Evolutionary conservation across 176 grass and related monocot genomes (phyloP).

Genomic region (Luzula sylvatica): DNA sequence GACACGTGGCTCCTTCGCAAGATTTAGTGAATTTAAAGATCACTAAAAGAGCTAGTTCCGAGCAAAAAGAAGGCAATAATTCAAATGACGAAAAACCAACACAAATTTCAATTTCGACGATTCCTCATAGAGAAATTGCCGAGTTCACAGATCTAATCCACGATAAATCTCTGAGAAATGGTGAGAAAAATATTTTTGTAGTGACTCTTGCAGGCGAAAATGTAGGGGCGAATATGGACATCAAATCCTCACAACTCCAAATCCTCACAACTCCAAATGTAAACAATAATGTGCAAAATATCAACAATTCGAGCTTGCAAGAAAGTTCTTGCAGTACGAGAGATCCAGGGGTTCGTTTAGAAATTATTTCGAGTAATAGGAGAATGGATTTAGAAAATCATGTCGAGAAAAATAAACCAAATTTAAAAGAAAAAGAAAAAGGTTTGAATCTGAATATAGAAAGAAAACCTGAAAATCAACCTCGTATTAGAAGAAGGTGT

Average conservation of each 20-base stretch:
- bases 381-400: not conserved
- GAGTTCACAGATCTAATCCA: not conserved
- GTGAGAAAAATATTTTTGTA: constrained; percentile 16
- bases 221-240: constrained; percentile 61
- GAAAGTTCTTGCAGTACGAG: constrained; percentile 48
- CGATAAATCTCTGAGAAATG: constrained; percentile 7
- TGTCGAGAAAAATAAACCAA: not conserved
- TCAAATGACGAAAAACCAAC: not conserved
- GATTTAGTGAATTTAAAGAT: constrained; percentile 12
- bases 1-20: not conserved
- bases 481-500: constrained; percentile 47
- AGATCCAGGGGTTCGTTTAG: constrained; percentile 56
- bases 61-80: not conserved
- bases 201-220: constrained; percentile 73
- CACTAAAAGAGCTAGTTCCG: constrained; percentile 1
- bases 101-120: constrained; percentile 12
- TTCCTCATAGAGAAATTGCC: not conserved
- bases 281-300: constrained; percentile 80
- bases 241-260: not conserved
- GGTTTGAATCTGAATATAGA: not conserved
- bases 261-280: constrained; percentile 31
- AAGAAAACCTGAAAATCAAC: constrained; percentile 11
- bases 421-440: not conserved
- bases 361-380: constrained; percentile 18
- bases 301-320: constrained; percentile 84